Conservation (phyloP, 805 yeast genomes). For the Dipodascus geniculatus region DNA sequence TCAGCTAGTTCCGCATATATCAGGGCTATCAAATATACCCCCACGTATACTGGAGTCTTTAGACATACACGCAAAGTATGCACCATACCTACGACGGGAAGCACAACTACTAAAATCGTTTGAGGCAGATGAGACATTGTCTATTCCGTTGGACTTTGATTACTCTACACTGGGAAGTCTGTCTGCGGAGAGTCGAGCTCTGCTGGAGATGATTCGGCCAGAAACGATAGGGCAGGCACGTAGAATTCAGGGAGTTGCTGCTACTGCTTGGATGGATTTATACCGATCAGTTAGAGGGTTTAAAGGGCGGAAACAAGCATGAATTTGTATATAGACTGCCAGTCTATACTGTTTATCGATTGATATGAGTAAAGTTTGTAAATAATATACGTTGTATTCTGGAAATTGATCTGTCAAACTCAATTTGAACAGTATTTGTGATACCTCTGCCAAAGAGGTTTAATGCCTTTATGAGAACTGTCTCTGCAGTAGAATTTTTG, state of each 20-base stretch:
- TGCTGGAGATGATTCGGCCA: conserved; percentile 69
- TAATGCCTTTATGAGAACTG: too few species aligned
- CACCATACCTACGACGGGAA: conserved; percentile 69
- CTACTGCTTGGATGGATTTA: conserved; percentile 79
- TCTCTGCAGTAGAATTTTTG: too few species aligned
- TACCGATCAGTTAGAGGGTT: conserved; percentile 28
- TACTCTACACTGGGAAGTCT: conserved; percentile 49
- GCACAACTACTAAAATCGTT: conserved; percentile 61
- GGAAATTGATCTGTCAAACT: too few species aligned
- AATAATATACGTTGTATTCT: too few species aligned
- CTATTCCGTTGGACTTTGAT: conserved; percentile 56
- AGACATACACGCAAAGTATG: conserved; percentile 71
- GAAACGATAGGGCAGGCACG: conserved; percentile 91
- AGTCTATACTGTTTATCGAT: too few species aligned
- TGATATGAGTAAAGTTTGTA: too few species aligned
- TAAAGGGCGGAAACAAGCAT: neutral
- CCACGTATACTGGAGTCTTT: conserved; percentile 47
- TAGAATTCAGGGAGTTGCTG: conserved; percentile 88
- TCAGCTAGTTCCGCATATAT: conserved; percentile 24
- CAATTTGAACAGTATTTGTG: too few species aligned
- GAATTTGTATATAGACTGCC: neutral
- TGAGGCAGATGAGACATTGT: conserved; percentile 66
- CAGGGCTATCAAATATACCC: conserved; percentile 27
- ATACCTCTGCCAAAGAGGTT: too few species aligned
- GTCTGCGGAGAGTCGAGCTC: conserved; percentile 62